These are phyloP conservation scores for Chrysanthemum seticuspe DNA, from an alignment of 129 eudicot species.

Conservation along the genomic window DNA sequence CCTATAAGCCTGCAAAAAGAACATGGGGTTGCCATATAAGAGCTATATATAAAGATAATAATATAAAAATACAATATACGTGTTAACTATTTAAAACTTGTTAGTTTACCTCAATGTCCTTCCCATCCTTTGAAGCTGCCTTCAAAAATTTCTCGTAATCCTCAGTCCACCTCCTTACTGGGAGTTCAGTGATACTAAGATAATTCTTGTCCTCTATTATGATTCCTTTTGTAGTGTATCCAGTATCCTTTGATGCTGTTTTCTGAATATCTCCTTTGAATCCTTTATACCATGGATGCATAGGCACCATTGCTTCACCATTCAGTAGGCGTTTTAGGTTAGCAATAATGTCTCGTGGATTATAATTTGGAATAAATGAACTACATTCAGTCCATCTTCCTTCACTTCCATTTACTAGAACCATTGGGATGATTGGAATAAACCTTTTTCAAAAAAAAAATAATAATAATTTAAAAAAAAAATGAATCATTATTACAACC, in stretches of 20 bases:
- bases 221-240: conserved; percentile 62
- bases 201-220: conserved; percentile 45
- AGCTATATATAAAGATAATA: too few relatives aligned
- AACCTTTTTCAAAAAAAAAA: conserved; percentile 44
- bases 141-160: conserved; percentile 85
- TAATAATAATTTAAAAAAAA: not conserved
- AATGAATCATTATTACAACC: not conserved
- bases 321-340: conserved; percentile 63
- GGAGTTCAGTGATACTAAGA: conserved; percentile 69
- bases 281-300: conserved; percentile 25
- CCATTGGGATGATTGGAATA: conserved; percentile 80
- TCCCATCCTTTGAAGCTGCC: conserved; percentile 39
- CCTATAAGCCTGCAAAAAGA: conserved; percentile 48
- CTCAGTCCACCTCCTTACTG: conserved; percentile 77
- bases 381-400: conserved; percentile 98
- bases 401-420: conserved; percentile 91
- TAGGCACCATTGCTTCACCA: conserved; percentile 65
- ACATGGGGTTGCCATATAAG: too few relatives aligned
- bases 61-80: too few relatives aligned
- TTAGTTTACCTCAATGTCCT: conserved; percentile 58
- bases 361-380: conserved; percentile 75
- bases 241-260: conserved; percentile 42
- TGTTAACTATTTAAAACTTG: too few relatives aligned
- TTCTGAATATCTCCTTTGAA: too few relatives aligned
- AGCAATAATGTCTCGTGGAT: conserved; percentile 75